Base-by-base conservation (phyloP, 768 basidiomycete genomes). In the Termitomyces sp. region DNA sequence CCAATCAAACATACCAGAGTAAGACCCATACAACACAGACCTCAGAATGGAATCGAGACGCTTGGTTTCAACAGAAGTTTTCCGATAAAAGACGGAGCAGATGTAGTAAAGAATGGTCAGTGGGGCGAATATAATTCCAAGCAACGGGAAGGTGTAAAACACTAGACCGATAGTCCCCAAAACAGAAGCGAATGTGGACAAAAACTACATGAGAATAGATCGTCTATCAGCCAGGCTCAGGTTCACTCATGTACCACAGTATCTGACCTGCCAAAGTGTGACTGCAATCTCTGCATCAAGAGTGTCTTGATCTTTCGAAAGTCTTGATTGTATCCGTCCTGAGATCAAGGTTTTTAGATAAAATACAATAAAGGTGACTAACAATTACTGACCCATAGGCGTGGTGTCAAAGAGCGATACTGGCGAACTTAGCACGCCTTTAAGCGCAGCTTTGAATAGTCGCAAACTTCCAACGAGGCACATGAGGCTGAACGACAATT, bases 331-430 rank as follows among this genome's bases (percentile, higher is more conserved):
- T 39, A 86, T 80, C 39, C 84, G 71, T 1, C 85, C 85, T 84
- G 50, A 16, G 20, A 59, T 59, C 18, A 12, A n/a, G 43, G 10
- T 39, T 20, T 22, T 26, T 14, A n/a, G 3, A 37, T 37, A 13
- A 34, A 39, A 47, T 22, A 49, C 52, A 3, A 44, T 3, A 22
- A 0, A 20, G 27, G 20, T 26, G 16, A 24, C 3, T 14, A 8
- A 5, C 16, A 13, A 56, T 27, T 14, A 59, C 71, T 34, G 62
- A 83, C 85, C 84, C 65, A 85, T 78, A 1, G 85, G 85, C 0
- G 87, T 89, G 0, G 86, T 85, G 64, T 91, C 88, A 64, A 88
- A 89, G 72, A 88, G 90, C 4, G 84, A 79, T 0, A 77, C 67
- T 0, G 86, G 84, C 9, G 86, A 86, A 4, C 78, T 71, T 53